Percentiles rank a stretch among this genome's conserved stretches.
Conservation (phyloP, 2,329 filamentous ascomycete genomes). For the Paecilomyces fulvus region DNA sequence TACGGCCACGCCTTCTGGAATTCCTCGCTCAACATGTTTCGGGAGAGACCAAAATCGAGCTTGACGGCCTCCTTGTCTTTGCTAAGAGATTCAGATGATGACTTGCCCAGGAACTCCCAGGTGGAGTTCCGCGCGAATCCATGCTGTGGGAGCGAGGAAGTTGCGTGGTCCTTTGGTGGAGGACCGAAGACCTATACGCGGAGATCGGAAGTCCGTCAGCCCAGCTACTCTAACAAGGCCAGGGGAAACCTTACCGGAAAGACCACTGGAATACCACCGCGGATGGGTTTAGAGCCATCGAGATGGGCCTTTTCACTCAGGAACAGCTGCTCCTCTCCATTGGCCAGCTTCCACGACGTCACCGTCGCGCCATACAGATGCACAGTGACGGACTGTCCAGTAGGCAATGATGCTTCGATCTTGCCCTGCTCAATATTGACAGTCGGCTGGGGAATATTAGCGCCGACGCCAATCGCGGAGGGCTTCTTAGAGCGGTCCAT, state of each 20-base stretch:
- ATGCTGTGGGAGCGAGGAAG: conserved; percentile 76
- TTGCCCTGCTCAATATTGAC: conserved; percentile 66
- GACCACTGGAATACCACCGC: conserved; percentile 85
- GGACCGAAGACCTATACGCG: conserved; percentile 66
- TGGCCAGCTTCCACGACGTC: conserved; percentile 79
- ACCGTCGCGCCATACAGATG: conserved; percentile 90
- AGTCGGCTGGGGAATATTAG: conserved; percentile 65
- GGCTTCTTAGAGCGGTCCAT: conserved; percentile 84
- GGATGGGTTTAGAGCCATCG: conserved; percentile 80
- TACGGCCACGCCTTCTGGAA: conserved; percentile 70
- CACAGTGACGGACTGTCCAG: conserved; percentile 77
- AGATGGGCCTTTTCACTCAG: conserved; percentile 70
- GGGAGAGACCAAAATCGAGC: conserved; percentile 88
- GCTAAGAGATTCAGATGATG: conserved; percentile 28
- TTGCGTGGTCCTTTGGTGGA: conserved; percentile 66
- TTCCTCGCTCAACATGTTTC: conserved; percentile 59
- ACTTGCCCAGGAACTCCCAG: conserved; percentile 82
- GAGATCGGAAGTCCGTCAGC: conserved; percentile 7
- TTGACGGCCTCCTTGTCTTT: conserved; percentile 56
- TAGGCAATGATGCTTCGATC: conserved; percentile 72
- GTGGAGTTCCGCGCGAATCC: conserved; percentile 83
- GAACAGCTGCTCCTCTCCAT: conserved; percentile 76
- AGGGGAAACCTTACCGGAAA: conserved; percentile 62
- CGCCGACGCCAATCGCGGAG: conserved; percentile 63
- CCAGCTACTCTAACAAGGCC: background rate